Conservation (phyloP, 345 rosid genomes). For the Acer negundo region DNA sequence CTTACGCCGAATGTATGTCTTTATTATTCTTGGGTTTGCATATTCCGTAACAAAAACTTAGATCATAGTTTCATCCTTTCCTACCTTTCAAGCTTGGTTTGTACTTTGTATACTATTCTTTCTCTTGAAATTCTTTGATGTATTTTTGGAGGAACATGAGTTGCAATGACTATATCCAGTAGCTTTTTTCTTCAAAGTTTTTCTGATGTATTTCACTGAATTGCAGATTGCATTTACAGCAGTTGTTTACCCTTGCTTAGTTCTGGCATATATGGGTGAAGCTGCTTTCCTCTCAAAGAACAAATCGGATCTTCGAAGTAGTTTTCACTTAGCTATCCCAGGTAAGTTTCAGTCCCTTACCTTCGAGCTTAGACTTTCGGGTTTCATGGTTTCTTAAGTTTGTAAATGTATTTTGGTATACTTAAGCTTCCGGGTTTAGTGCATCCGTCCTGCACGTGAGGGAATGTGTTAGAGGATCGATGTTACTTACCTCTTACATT, state of each 20-base stretch:
- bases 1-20: too few species aligned
- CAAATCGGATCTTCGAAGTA: slow-evolving; percentile 27
- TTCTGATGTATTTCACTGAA: slow-evolving; percentile 4
- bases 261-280: slow-evolving; percentile 46
- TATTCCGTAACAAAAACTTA: too few species aligned
- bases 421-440: background rate
- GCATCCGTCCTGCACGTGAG: background rate
- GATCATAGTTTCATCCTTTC: too few species aligned
- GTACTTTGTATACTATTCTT: background rate
- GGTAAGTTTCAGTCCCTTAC: slow-evolving; percentile 18
- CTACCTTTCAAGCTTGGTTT: too few species aligned
- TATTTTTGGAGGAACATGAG: too few species aligned
- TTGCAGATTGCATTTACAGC: slow-evolving; percentile 39
- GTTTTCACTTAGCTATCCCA: slow-evolving; percentile 39
- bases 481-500: background rate
- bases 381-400: too few species aligned
- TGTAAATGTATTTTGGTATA: too few species aligned
- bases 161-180: background rate
- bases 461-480: background rate
- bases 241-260: slow-evolving; percentile 37
- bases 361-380: too few species aligned
- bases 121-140: background rate
- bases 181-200: background rate
- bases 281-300: slow-evolving; percentile 44
- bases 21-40: too few species aligned